Evolutionary conservation across 495 filamentous ascomycete genomes (phyloP).

Genomic region (Rusavskia elegans): DNA sequence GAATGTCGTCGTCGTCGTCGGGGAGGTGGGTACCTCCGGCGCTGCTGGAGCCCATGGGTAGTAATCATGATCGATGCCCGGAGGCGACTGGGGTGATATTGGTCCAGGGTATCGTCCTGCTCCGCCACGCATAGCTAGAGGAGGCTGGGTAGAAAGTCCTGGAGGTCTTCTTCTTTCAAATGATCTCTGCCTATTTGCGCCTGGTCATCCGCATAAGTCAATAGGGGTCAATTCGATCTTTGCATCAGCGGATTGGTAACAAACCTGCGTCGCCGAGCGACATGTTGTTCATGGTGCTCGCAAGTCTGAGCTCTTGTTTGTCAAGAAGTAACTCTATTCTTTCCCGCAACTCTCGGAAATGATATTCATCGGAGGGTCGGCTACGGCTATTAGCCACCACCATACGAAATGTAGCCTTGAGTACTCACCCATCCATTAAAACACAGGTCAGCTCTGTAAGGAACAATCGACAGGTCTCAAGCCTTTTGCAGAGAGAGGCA

Average conservation of each 20-base stretch:
- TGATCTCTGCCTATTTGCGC: constrained; percentile 1
- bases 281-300: constrained; percentile 22
- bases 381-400: constrained; percentile 3
- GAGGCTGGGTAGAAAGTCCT: not conserved
- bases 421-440: constrained; percentile 29
- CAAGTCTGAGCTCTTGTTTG: constrained; percentile 23
- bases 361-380: constrained; percentile 9
- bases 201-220: not conserved
- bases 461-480: constrained; percentile 38
- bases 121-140: not conserved
- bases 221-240: not conserved
- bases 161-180: constrained; percentile 4
- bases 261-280: constrained; percentile 19
- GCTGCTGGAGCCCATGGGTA: constrained; percentile 13
- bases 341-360: constrained; percentile 20
- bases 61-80: not conserved
- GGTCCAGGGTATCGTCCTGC: not conserved
- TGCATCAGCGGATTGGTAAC: constrained; percentile 1
- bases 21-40: constrained; percentile 28
- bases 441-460: constrained; percentile 28
- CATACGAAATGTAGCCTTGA: not conserved
- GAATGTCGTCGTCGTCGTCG: constrained; percentile 21
- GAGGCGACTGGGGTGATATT: not conserved
- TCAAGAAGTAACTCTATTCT: constrained; percentile 21
- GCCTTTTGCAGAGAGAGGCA: constrained; percentile 29